Percentiles rank a stretch among this genome's conserved stretches.
Evolutionary conservation across 1,139 yeast species (phyloP).

Genomic region (Suhomyces guaymorum): DNA sequence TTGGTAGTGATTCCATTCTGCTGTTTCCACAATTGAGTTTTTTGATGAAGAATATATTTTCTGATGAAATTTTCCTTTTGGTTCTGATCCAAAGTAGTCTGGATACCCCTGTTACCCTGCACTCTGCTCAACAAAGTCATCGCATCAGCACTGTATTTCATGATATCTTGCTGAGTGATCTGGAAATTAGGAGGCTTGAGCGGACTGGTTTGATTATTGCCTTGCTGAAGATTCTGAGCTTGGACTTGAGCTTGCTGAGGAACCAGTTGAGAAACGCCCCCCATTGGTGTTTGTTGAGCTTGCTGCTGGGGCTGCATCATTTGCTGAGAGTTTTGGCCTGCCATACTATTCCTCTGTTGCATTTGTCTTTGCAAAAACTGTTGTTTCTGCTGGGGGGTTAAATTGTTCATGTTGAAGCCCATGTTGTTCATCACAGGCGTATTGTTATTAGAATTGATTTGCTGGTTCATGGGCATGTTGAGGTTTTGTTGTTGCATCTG

Average conservation of each 20-base stretch:
- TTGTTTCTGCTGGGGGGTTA: slow-evolving; percentile 41
- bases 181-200: slow-evolving; percentile 39
- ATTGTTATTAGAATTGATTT: slow-evolving; percentile 12
- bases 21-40: slow-evolving; percentile 43
- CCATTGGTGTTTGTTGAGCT: slow-evolving; percentile 4
- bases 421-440: slow-evolving; percentile 18
- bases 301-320: slow-evolving; percentile 8
- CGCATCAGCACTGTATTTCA: slow-evolving; percentile 45
- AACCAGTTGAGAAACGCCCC: slow-evolving; percentile 8
- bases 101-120: slow-evolving; percentile 43
- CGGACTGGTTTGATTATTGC: slow-evolving; percentile 16
- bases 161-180: slow-evolving; percentile 44
- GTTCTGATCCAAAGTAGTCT: slow-evolving; percentile 33
- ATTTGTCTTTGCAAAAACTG: slow-evolving; percentile 37
- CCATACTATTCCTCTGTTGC: slow-evolving; percentile 26
- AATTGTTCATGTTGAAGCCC: slow-evolving; percentile 20
- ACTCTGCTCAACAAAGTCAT: slow-evolving; percentile 38
- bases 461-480: slow-evolving; percentile 12
- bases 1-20: slow-evolving; percentile 28
- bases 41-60: slow-evolving; percentile 45
- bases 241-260: slow-evolving; percentile 14
- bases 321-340: slow-evolving; percentile 11
- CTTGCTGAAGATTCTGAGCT: slow-evolving; percentile 18
- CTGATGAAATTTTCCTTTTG: slow-evolving; percentile 44
- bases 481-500: slow-evolving; percentile 14